phyloP scores from a whole-genome alignment of 169 alveolate genomes.

The Eimeria nieschulzi region DNA sequence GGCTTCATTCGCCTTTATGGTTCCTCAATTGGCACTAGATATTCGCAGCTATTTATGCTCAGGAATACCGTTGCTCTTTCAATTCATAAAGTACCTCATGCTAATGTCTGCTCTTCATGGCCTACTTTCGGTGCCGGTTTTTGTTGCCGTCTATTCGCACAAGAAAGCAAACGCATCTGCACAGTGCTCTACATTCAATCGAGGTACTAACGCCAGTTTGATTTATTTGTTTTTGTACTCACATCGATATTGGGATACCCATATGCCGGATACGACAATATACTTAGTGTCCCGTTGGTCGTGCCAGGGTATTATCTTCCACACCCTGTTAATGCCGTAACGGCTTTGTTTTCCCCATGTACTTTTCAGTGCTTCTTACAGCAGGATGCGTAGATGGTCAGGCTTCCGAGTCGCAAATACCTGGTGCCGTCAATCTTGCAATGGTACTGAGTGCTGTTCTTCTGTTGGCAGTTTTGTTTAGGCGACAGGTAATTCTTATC shows the following conservation, averaged over 20 bases:
- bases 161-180: conserved; percentile 39
- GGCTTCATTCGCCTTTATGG: no score
- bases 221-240: neutral
- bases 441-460: conserved; percentile 50
- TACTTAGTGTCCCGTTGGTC: neutral
- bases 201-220: conserved; percentile 16
- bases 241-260: neutral
- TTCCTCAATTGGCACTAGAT: neutral
- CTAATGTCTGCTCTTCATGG: conserved; percentile 65
- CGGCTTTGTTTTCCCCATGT: no score
- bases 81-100: conserved; percentile 59
- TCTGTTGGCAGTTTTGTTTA: conserved; percentile 47
- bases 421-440: conserved; percentile 44
- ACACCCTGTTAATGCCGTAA: no score
- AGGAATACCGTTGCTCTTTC: conserved; percentile 75
- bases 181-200: conserved; percentile 55
- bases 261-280: neutral
- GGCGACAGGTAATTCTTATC: conserved; percentile 56
- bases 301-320: no score
- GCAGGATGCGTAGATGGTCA: conserved; percentile 67
- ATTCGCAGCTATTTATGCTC: neutral
- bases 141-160: conserved; percentile 54
- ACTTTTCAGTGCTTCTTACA: conserved; percentile 50
- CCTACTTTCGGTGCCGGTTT: conserved; percentile 44
- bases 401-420: conserved; percentile 63